Conservation (phyloP, 768 basidiomycete species). For the Mycena venus region DNA sequence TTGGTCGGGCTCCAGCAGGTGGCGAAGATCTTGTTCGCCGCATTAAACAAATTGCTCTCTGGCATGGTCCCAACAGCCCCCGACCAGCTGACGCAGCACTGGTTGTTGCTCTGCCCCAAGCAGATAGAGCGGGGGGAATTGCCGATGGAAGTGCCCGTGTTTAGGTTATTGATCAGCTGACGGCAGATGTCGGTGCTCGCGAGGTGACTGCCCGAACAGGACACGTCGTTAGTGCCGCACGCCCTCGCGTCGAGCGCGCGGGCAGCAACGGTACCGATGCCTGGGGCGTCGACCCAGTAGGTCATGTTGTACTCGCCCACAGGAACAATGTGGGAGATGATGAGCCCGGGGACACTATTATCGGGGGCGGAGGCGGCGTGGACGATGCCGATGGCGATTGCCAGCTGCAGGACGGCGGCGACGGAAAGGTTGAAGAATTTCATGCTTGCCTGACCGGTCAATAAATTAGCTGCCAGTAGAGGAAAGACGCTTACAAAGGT, state of each 20-base stretch:
- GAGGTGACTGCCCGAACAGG: not conserved
- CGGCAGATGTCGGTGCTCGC: not conserved
- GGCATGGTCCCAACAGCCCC: not conserved
- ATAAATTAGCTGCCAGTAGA: too few relatives aligned
- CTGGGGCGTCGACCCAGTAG: not conserved
- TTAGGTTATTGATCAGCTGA: not conserved
- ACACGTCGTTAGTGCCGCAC: not conserved
- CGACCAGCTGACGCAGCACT: constrained; percentile 9
- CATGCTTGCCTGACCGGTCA: too few relatives aligned
- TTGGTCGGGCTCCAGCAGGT: too few relatives aligned
- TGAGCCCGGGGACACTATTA: too few relatives aligned
- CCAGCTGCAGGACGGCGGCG: too few relatives aligned
- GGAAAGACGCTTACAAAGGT: too few relatives aligned
- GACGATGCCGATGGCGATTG: too few relatives aligned
- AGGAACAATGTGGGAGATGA: not conserved
- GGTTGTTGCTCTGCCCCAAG: not conserved
- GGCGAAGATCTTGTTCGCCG: not conserved
- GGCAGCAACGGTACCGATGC: too few relatives aligned
- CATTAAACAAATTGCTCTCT: not conserved
- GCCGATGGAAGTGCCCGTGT: not conserved
- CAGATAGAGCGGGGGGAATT: not conserved
- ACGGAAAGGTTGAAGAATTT: too few relatives aligned
- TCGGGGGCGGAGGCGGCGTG: too few relatives aligned
- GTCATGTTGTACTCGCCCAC: constrained; percentile 12
- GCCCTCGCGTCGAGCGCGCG: too few relatives aligned